phyloP scores from a whole-genome alignment of 2,329 filamentous ascomycete genomes.

The Fusarium nygamai region DNA sequence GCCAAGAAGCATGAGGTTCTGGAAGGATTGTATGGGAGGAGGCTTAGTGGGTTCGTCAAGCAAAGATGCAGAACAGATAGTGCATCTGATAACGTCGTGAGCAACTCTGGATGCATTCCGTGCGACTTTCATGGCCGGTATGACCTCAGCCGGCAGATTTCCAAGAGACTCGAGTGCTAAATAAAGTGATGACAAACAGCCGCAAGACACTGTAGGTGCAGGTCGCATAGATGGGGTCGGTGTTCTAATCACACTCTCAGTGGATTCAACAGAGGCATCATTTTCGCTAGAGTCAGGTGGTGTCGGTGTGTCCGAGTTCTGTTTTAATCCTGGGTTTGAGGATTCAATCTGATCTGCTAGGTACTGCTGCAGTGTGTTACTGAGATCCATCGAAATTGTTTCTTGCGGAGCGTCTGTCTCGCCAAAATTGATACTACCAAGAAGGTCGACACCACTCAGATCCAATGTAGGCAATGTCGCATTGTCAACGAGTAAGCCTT shows the following conservation, averaged over 20 bases:
- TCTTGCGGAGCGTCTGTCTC: slow-evolving; percentile 43
- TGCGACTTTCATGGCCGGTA: slow-evolving; percentile 58
- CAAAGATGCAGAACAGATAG: slow-evolving; percentile 56
- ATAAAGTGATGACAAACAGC: slow-evolving; percentile 61
- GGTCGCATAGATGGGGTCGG: slow-evolving; percentile 28
- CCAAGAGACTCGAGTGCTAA: slow-evolving; percentile 62
- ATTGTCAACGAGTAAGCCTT: slow-evolving; percentile 10
- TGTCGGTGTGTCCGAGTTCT: slow-evolving; percentile 34
- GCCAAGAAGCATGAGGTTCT: slow-evolving; percentile 68
- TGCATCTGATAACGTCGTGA: slow-evolving; percentile 63
- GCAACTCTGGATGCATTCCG: slow-evolving; percentile 60
- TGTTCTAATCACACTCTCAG: slow-evolving; percentile 12
- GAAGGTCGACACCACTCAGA: slow-evolving; percentile 43
- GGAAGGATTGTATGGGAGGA: slow-evolving; percentile 61
- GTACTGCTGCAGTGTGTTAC: slow-evolving; percentile 41
- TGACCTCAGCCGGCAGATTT: slow-evolving; percentile 56
- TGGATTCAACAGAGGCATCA: slow-evolving; percentile 32
- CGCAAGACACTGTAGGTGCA: slow-evolving; percentile 51
- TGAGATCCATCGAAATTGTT: slow-evolving; percentile 45
- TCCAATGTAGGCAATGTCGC: slow-evolving; percentile 18
- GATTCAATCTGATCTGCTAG: slow-evolving; percentile 36
- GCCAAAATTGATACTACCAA: slow-evolving; percentile 48
- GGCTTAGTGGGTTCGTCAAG: slow-evolving; percentile 48
- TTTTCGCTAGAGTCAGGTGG: slow-evolving; percentile 37
- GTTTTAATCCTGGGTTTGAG: slow-evolving; percentile 9